Conservation (phyloP, 257 asterid genomes). For the Capsicum baccatum region DNA sequence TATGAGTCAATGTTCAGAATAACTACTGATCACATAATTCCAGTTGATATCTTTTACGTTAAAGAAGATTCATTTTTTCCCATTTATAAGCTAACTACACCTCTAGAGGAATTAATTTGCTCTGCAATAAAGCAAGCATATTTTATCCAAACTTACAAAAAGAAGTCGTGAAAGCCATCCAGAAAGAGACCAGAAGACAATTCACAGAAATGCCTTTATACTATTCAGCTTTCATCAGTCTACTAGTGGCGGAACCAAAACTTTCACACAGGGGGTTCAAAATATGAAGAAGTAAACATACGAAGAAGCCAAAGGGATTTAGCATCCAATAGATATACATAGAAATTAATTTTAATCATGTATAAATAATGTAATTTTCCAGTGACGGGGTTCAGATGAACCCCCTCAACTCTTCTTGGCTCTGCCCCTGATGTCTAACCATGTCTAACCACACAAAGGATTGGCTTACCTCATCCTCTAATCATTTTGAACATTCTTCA, state of each 20-base stretch:
- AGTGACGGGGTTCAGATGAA: too few species aligned
- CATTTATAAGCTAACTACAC: not conserved
- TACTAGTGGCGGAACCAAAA: too few species aligned
- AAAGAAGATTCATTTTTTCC: not conserved
- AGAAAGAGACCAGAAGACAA: not conserved
- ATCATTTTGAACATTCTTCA: slow-evolving; percentile 11
- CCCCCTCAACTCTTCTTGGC: too few species aligned
- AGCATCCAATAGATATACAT: too few species aligned
- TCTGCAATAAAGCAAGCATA: not conserved
- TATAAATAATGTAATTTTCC: too few species aligned
- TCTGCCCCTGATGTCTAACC: too few species aligned
- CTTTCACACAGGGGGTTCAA: too few species aligned
- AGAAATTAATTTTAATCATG: too few species aligned
- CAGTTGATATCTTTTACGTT: not conserved
- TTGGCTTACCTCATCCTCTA: not conserved
- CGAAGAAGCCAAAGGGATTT: too few species aligned
- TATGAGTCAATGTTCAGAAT: not conserved
- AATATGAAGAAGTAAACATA: too few species aligned
- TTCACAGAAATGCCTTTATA: not conserved
- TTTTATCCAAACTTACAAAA: not conserved
- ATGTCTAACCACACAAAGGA: not conserved
- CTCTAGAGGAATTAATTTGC: not conserved
- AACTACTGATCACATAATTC: not conserved
- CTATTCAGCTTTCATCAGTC: not conserved
- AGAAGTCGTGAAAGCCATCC: not conserved